Evolutionary conservation across 2,329 filamentous ascomycete species (phyloP), one percentile per base, ranked within the genome.

Genomic region (Colletotrichum limetticola): DNA sequence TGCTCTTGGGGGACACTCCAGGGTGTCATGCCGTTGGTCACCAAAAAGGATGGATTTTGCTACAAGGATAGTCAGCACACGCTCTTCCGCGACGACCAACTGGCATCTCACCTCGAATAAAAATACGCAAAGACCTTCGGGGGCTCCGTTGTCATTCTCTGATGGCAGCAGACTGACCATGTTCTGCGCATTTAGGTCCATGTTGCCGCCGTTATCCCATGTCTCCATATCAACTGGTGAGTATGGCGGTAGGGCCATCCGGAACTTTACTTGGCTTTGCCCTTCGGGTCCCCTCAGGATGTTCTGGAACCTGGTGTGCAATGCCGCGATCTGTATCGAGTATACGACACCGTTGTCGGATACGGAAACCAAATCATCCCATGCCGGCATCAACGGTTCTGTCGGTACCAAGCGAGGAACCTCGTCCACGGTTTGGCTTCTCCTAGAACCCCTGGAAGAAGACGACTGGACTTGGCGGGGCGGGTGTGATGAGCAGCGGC

Each of bases 401-500:
- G 79, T 76, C 4, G 83, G 80, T 8, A 80, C 76, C 7, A 86
- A 76, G 19, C 80, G 77, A 7, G 79, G 76, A 62, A 73, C 74
- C 35, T 78, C 75, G 30, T 74, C 77, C 11, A 75, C 75, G 52
- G 65, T 64, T 42, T 78, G 79, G 49, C 76, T 59, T 71, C 78
- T 80, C 58, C 77, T 70, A 16, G 59, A 42, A 73, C 79, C 84
- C 71, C 79, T 85, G 28, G 60, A 63, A 22, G 60, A 49, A 3
- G 82, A 80, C 8, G 83, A 77, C 65, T 82, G 82, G 65, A 86
- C 82, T 71, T 85, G 86, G 8, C 86, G 82, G 5, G 85, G 85
- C 3, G 89, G 89, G 71, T 90, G 89, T 2, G 88, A 90, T 56
- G 88, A 88, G 65, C 89, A 89, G 37, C 89, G 85, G 12, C 89